Evolutionary conservation across 768 basidiomycete genomes (phyloP), one percentile per base, ranked within the genome.

Genomic region (Roridomyces roridus): DNA sequence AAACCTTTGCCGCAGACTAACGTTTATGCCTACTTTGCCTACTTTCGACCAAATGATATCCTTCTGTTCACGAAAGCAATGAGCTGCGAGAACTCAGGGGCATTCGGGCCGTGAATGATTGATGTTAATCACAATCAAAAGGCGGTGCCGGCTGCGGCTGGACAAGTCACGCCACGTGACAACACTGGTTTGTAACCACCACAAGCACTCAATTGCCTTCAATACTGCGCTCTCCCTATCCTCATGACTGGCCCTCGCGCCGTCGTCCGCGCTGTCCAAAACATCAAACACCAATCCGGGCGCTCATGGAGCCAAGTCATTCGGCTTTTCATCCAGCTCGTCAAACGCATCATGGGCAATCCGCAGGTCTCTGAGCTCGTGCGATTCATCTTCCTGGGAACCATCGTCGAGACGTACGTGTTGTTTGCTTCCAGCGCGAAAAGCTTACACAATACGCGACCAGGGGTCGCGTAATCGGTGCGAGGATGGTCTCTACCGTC

Each of bases 311-410:
- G 9, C 5, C 57, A 59, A n/a, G n/a, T 63, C 35, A 35, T 59
- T 12, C 44, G 36, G 10, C 29, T 41, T 1, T 37, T 63, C 1
- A 24, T 25, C 9, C 15, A 21, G 3, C 39, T 63, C 28, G 11
- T 59, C 26, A 34, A 37, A 9, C 61, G 37, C 25, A 17, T 55
- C 6, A 26, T 63, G 24, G 45, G 53, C n/a, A 63, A 63, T 52
- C 41, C 53, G 0, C 61, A 63, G 36, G 57, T 63, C 28, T 44
- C 61, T 1, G 61, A 63, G 20, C 53, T 63, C 0, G 15, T 63
- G 12, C 39, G 61, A 21, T 63, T 63, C 48, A 63, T 63, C 36
- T 63, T 63, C 28, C 21, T 63, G 40, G 61, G 61, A 5, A 63
- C 61, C 35, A 47, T 63, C 46, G 61, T 63, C 25, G 61, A 63